Evolutionary conservation across 208 protist genomes (phyloP).

Genomic region (Phytomonas sp.): DNA sequence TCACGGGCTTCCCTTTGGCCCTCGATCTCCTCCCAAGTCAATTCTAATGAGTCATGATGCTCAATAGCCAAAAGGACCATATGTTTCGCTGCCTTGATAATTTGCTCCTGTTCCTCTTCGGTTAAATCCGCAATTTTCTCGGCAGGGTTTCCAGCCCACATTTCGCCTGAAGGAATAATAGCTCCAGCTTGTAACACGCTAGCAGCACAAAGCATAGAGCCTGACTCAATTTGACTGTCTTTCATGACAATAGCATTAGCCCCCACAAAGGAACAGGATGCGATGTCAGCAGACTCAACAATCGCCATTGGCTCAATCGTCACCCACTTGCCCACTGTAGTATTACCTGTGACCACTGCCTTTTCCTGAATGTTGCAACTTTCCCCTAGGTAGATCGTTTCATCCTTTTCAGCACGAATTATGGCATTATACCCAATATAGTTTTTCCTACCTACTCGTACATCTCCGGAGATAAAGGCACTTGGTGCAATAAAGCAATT

Average conservation of each 20-base stretch:
- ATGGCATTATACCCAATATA: slow-evolving; percentile 89
- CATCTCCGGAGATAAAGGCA: slow-evolving; percentile 74
- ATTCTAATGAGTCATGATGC: slow-evolving; percentile 84
- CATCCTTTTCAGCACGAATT: slow-evolving; percentile 68
- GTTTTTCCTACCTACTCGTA: slow-evolving; percentile 81
- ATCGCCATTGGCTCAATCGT: slow-evolving; percentile 89
- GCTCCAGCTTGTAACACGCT: slow-evolving; percentile 81
- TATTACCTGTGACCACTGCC: slow-evolving; percentile 76
- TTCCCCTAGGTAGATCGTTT: slow-evolving; percentile 82
- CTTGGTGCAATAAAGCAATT: slow-evolving; percentile 87
- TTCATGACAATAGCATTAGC: slow-evolving; percentile 81
- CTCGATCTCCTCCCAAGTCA: slow-evolving; percentile 85
- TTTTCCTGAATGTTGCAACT: slow-evolving; percentile 89
- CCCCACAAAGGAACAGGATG: slow-evolving; percentile 86
- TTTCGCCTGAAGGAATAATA: slow-evolving; percentile 86
- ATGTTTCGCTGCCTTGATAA: slow-evolving; percentile 87
- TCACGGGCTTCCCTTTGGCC: slow-evolving; percentile 73
- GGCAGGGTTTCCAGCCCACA: slow-evolving; percentile 89
- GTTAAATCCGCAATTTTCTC: slow-evolving; percentile 81
- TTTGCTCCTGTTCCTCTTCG: slow-evolving; percentile 80
- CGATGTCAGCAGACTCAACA: slow-evolving; percentile 78
- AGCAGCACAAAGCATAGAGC: slow-evolving; percentile 79
- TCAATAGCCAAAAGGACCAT: slow-evolving; percentile 84
- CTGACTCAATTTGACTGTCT: slow-evolving; percentile 74
- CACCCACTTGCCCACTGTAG: slow-evolving; percentile 79